Percentiles rank a stretch among this genome's conserved stretches.
phyloP scores from a whole-genome alignment of 371 early-diverging fungal species.

The Rhizopus sp. region DNA sequence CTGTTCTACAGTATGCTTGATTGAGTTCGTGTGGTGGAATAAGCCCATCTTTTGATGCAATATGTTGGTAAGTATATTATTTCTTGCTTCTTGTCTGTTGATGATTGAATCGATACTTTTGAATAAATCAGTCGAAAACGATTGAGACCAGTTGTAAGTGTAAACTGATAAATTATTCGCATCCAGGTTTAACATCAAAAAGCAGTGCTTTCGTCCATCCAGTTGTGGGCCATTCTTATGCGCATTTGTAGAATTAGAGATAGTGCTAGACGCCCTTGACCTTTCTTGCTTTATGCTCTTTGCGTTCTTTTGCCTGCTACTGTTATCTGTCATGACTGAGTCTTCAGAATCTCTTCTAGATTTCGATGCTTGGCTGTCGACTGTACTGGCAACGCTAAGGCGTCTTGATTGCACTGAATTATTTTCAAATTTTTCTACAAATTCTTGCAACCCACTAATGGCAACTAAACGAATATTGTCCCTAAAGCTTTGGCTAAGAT shows the following conservation, averaged over 20 bases:
- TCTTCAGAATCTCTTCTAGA: slow-evolving; percentile 41
- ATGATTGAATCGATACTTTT: slow-evolving; percentile 34
- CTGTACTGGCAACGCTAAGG: slow-evolving; percentile 50
- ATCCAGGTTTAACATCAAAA: slow-evolving; percentile 64
- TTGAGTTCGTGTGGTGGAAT: slow-evolving; percentile 57
- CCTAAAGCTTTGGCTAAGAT: slow-evolving; percentile 30
- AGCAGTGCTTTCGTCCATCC: slow-evolving; percentile 54
- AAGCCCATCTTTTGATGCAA: slow-evolving; percentile 74
- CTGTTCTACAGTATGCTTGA: slow-evolving; percentile 25
- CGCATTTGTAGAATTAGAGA: slow-evolving; percentile 21
- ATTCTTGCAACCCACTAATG: slow-evolving; percentile 60
- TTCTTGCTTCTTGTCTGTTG: slow-evolving; percentile 58
- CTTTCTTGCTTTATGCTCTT: slow-evolving; percentile 21
- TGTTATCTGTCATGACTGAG: slow-evolving; percentile 24
- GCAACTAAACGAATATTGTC: slow-evolving; percentile 53
- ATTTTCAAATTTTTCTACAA: slow-evolving; percentile 50
- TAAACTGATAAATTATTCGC: slow-evolving; percentile 59
- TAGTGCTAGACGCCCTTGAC: slow-evolving; percentile 33
- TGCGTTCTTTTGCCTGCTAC: slow-evolving; percentile 5
- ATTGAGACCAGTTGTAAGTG: slow-evolving; percentile 75
- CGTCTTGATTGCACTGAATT: slow-evolving; percentile 31
- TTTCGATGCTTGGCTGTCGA: slow-evolving; percentile 21
- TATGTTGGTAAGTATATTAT: slow-evolving; percentile 56
- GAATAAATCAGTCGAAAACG: slow-evolving; percentile 60
- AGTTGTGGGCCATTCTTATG: slow-evolving; percentile 13